Conservation (phyloP, 345 rosid genomes). For the Melaleuca quinquenervia region DNA sequence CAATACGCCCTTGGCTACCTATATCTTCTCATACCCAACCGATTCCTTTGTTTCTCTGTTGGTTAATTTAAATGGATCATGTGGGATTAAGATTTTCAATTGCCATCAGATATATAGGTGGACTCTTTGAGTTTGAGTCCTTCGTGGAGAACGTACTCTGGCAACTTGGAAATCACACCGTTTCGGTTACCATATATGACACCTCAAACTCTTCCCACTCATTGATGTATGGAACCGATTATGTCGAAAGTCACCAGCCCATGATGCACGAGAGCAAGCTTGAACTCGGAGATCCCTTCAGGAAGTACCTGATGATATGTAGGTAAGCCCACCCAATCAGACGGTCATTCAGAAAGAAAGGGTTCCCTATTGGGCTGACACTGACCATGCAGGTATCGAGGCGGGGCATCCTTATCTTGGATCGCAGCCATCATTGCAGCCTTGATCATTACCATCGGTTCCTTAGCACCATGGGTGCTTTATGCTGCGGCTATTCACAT, state of each 20-base stretch:
- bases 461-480: neutral
- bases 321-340: neutral
- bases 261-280: neutral
- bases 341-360: neutral
- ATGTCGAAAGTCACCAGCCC: neutral
- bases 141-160: neutral
- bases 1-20: neutral
- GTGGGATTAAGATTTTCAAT: neutral
- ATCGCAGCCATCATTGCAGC: neutral
- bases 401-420: accelerated
- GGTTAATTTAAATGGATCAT: neutral
- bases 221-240: neutral
- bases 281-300: neutral
- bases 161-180: neutral
- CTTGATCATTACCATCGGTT: neutral
- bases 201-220: neutral
- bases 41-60: neutral
- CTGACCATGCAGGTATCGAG: neutral
- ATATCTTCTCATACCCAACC: neutral
- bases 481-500: neutral
- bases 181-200: neutral
- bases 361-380: neutral
- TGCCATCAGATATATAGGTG: neutral
- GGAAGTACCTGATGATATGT: neutral
- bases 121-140: neutral